These are phyloP conservation scores for Aechmea fasciata DNA, from an alignment of 176 grass and related monocot species.

Conservation along the genomic window DNA sequence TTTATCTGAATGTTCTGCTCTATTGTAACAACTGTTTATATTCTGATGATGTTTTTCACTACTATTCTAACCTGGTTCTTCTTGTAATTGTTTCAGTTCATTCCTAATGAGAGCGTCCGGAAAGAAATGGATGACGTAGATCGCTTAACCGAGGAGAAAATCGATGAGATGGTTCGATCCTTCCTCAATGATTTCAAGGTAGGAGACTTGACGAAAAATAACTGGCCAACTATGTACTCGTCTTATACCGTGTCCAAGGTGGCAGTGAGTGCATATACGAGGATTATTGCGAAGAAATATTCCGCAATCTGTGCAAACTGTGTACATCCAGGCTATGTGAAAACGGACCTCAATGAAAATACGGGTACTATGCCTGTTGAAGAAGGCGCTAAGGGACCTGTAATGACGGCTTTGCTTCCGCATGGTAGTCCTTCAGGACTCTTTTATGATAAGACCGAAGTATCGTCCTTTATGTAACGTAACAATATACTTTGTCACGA, in stretches of 20 bases:
- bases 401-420: conserved; percentile 26
- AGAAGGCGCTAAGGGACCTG: conserved; percentile 34
- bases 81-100: conserved; percentile 8
- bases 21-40: neutral
- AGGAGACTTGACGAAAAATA: conserved; percentile 7
- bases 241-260: conserved; percentile 52
- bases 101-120: conserved; percentile 30
- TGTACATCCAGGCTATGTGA: conserved; percentile 44
- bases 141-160: conserved; percentile 31
- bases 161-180: conserved; percentile 26
- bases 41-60: neutral
- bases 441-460: conserved; percentile 24
- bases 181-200: conserved; percentile 41
- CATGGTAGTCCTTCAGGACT: conserved; percentile 29
- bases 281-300: conserved; percentile 37
- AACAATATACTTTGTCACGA: neutral
- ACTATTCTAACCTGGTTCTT: neutral
- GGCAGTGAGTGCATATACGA: conserved; percentile 39
- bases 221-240: conserved; percentile 25
- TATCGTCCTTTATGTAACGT: conserved; percentile 29
- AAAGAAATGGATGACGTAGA: conserved; percentile 24
- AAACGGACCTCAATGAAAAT: conserved; percentile 34
- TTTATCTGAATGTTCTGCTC: neutral
- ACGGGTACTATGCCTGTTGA: conserved; percentile 26
- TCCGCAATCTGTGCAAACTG: conserved; percentile 38